These are phyloP conservation scores for Monilinia laxa DNA, from an alignment of 2,329 filamentous ascomycete species.

Conservation along the genomic window DNA sequence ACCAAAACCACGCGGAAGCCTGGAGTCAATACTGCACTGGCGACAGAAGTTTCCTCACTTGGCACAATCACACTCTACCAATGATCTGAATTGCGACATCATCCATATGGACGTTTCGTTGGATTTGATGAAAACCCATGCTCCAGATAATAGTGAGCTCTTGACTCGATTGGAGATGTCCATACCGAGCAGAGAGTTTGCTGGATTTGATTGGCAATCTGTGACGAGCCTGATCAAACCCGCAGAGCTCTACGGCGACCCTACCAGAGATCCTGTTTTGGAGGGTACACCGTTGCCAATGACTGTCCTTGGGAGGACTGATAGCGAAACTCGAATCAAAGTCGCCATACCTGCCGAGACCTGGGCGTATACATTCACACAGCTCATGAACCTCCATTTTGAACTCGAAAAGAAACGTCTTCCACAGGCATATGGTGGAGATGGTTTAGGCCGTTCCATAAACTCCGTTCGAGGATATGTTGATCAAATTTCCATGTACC, in stretches of 20 bases:
- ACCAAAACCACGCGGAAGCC: slow-evolving; percentile 37
- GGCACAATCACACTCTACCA: slow-evolving; percentile 51
- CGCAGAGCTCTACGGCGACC: slow-evolving; percentile 43
- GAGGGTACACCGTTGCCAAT: slow-evolving; percentile 26
- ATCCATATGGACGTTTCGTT: slow-evolving; percentile 63
- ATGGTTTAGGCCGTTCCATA: slow-evolving; percentile 41
- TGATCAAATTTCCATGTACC: slow-evolving; percentile 63
- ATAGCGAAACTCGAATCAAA: slow-evolving; percentile 34
- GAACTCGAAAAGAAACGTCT: slow-evolving; percentile 47
- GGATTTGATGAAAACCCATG: slow-evolving; percentile 56
- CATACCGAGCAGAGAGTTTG: slow-evolving; percentile 53
- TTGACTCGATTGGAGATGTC: slow-evolving; percentile 59
- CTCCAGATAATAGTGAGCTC: slow-evolving; percentile 59
- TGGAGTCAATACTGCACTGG: slow-evolving; percentile 58
- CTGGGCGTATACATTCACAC: slow-evolving; percentile 39
- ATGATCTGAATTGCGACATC: slow-evolving; percentile 56
- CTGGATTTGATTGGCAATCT: slow-evolving; percentile 60
- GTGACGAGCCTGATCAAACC: slow-evolving; percentile 59
- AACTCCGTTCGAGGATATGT: slow-evolving; percentile 55
- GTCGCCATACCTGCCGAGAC: slow-evolving; percentile 37
- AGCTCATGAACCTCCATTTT: slow-evolving; percentile 32
- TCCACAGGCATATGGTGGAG: slow-evolving; percentile 39
- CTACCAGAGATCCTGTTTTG: slow-evolving; percentile 42
- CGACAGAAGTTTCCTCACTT: slow-evolving; percentile 58
- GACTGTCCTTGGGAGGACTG: slow-evolving; percentile 26